Evolutionary conservation across 1,284 basidiomycete genomes (phyloP), one percentile per base, ranked within the genome.

Genomic region (Neonothopanus nambi): DNA sequence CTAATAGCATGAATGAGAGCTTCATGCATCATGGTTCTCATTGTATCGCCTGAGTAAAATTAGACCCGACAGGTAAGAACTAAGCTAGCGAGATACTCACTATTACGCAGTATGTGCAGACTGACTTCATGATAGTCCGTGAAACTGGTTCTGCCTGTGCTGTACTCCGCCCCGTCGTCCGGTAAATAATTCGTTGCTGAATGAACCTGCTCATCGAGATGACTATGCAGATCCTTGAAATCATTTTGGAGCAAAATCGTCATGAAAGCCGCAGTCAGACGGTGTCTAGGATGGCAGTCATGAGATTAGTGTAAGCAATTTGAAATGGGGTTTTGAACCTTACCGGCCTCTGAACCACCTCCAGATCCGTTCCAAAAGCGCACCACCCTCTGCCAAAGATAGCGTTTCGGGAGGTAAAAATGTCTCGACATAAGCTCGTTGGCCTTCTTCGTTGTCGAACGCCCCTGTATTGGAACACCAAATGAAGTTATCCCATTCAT

Each of bases 291-390:
- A 21, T 37, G 13, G 46, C 36, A n/a, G n/a, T n/a, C n/a, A n/a
- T n/a, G n/a, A 48, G 4, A 37, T 20, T 21, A 48, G 38, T 21
- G 46, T 17, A 12, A 7, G 17, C n/a, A n/a, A n/a, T n/a, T n/a
- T 12, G 20, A 17, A 12, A 18, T 37, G 18, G 38, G n/a, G 9
- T 48, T n/a, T 21, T 37, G n/a, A n/a, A 5, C 38, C 48, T 15
- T 3, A 54, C 52, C 56, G 20, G 36, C 56, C 56, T 42, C 48
- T 24, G 9, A 54, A 17, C 56, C 52, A 57, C 13, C 33, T 39
- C 52, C 56, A 57, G 35, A 54, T 54, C 15, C 49, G 35, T 9
- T 36, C 21, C n/a, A 51, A n/a, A n/a, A n/a, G n/a, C n/a, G n/a
- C n/a, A n/a, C n/a, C n/a, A n/a, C n/a, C n/a, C n/a, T n/a, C n/a